These are phyloP conservation scores for Sarocladium kiliense DNA, from an alignment of 2,329 filamentous ascomycete genomes.

Conservation along the genomic window DNA sequence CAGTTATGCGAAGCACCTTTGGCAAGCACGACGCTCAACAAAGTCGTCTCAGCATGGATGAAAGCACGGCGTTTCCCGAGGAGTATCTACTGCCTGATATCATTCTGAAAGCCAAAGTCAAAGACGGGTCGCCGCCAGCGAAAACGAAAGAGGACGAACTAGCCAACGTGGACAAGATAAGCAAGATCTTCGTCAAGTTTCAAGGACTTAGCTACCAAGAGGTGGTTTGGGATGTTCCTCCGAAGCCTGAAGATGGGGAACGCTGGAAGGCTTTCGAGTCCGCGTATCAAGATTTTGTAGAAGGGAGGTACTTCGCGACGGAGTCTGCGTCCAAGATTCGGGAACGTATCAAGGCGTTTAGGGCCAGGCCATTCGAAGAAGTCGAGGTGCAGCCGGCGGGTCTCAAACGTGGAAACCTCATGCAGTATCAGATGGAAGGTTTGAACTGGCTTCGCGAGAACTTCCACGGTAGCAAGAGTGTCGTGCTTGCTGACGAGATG, in stretches of 20 bases:
- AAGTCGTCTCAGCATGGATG: conserved; percentile 58
- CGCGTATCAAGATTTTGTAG: conserved; percentile 83
- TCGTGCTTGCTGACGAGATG: conserved; percentile 96
- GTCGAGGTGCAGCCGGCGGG: conserved; percentile 67
- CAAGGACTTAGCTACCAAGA: conserved; percentile 90
- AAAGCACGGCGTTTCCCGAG: conserved; percentile 78
- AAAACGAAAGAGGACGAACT: conserved; percentile 65
- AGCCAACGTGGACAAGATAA: conserved; percentile 65
- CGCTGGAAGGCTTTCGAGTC: conserved; percentile 75
- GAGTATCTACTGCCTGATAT: conserved; percentile 84
- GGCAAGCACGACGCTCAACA: conserved; percentile 60
- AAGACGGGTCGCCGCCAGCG: conserved; percentile 36
- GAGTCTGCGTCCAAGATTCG: conserved; percentile 56
- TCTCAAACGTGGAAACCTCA: conserved; percentile 73
- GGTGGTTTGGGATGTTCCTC: conserved; percentile 82
- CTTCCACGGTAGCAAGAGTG: conserved; percentile 76
- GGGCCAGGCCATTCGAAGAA: conserved; percentile 62
- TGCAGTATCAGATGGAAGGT: conserved; percentile 90
- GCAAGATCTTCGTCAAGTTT: conserved; percentile 79
- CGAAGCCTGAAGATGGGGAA: conserved; percentile 36
- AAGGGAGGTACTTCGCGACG: conserved; percentile 62
- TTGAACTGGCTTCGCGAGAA: conserved; percentile 94
- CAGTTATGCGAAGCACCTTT: conserved; percentile 68
- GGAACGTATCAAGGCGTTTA: conserved; percentile 63
- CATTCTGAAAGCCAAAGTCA: conserved; percentile 71